Evolutionary conservation across 345 rosid genomes (phyloP), one percentile per base, ranked within the genome.

Genomic region (Erodium maritimum): DNA sequence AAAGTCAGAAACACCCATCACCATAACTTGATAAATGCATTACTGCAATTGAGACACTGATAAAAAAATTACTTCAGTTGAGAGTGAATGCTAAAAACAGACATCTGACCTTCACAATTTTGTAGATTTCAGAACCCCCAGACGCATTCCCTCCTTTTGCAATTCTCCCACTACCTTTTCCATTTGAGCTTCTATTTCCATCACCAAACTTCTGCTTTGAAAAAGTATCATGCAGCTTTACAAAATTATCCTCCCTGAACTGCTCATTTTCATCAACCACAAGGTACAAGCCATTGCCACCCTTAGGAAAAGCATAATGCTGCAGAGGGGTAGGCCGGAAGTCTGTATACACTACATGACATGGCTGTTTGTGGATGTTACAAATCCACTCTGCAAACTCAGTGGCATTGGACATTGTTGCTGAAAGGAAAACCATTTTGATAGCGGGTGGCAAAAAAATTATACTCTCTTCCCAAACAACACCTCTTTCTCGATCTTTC

Each of bases 381-480:
- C 97, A 93, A 67, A 93, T 93, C 99, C 99, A 93, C 68, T 89
- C 99, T 0, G 95, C 94, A 61, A 93, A 93, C 73, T 93, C 91
- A 12, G 96, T 93, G 50, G 99, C 99, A 74, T 93, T 93, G 1
- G 99, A 93, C 99, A 93, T 93, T 0, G 99, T 93, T 0, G 99
- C 97, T 0, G 99, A 93, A 59, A 93, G 95, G 56, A 93, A 93
- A 68, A 89, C 97, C 99, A 93, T 89, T 76, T 93, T 93, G 70
- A 93, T 93, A 46, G 83, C 97, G 10, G 97, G 95, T 0, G 96
- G 96, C 81, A 93, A 66, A 77, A 89, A 93, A 37, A 93, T 75
- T 22, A 93, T 93, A 80, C 95, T 89, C 82, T 89, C 99, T 62
- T 93, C 97, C 99, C 99, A 93, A 57, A 93, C 99, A 67, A 89